Evolutionary conservation across 768 basidiomycete species (phyloP).

Genomic region (Candolleomyces efflorescens): DNA sequence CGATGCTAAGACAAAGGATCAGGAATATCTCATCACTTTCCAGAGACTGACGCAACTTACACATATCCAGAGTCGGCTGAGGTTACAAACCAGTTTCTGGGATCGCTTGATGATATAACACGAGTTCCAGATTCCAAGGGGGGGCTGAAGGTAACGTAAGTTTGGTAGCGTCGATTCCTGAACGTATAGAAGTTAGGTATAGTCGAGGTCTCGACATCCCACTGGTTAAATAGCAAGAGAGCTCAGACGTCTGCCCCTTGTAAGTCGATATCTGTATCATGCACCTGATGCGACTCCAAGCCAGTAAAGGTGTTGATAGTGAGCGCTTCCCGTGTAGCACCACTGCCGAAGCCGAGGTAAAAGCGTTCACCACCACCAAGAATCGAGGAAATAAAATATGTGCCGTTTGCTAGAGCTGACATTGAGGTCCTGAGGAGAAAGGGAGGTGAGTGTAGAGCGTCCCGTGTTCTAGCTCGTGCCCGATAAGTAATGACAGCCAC

Average conservation of each 20-base stretch:
- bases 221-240: not conserved
- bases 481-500: too few species aligned
- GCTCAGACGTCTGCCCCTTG: not conserved
- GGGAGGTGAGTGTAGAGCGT: not conserved
- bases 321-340: not conserved
- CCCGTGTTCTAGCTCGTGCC: not conserved
- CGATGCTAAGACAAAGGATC: not conserved
- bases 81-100: not conserved
- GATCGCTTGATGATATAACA: not conserved
- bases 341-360: not conserved
- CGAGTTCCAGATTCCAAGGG: not conserved
- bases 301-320: not conserved
- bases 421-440: too few species aligned
- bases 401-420: not conserved
- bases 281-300: not conserved
- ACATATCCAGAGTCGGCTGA: not conserved
- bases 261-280: not conserved
- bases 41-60: not conserved
- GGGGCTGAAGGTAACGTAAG: not conserved
- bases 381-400: not conserved
- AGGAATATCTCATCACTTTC: not conserved
- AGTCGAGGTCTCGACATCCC: not conserved
- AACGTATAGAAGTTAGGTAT: not conserved
- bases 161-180: not conserved
- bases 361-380: not conserved